Evolutionary conservation across 257 asterid species (phyloP).

Genomic region (Solanum chiquidenum): DNA sequence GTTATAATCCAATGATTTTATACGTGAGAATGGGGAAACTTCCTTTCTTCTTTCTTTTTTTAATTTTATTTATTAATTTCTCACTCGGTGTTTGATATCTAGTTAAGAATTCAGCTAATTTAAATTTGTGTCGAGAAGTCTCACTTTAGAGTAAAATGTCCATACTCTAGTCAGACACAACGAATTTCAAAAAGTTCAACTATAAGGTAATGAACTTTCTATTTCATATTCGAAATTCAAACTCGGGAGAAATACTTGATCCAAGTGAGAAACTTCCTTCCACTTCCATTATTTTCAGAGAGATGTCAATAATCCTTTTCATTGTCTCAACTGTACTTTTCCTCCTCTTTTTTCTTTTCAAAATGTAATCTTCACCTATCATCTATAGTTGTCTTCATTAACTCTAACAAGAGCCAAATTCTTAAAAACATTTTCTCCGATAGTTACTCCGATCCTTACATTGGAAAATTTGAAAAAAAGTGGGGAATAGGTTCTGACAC

Average conservation of each 20-base stretch:
- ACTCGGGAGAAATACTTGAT: background rate
- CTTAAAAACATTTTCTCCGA: background rate
- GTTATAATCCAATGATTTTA: background rate
- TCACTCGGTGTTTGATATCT: background rate
- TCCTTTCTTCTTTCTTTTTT: background rate
- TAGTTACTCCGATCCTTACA: background rate
- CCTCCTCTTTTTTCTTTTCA: background rate
- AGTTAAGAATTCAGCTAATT: background rate
- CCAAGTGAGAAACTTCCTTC: background rate
- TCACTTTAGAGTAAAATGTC: background rate
- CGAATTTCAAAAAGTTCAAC: background rate
- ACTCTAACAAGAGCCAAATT: background rate
- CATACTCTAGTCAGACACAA: fast-evolving
- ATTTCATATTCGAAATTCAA: background rate
- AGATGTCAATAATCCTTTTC: background rate
- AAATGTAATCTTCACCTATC: background rate
- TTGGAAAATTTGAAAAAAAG: background rate
- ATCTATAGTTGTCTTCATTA: background rate
- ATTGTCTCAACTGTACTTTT: background rate
- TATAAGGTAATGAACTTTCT: fast-evolving
- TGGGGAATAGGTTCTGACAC: background rate
- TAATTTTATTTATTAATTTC: no score
- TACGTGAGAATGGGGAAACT: background rate
- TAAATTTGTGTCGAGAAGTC: fast-evolving
- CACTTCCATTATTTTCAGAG: background rate